Conservation (phyloP, 2,329 filamentous ascomycete genomes). For the Phialemoniopsis sp. region DNA sequence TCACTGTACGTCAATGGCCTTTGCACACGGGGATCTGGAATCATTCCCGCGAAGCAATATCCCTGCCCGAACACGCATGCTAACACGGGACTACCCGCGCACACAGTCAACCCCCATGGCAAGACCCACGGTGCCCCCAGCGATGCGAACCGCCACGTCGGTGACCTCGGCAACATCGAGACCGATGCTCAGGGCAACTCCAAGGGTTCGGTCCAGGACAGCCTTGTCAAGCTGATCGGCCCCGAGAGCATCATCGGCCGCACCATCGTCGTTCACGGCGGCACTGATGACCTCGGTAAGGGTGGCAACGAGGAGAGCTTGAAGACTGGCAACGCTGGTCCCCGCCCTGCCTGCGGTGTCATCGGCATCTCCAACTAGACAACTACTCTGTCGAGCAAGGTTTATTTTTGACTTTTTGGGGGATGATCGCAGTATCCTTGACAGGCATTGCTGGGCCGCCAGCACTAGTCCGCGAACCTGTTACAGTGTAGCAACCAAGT, state of each 20-base stretch:
- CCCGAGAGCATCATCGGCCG: conserved; percentile 93
- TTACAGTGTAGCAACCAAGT: no score
- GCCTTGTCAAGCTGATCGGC: conserved; percentile 90
- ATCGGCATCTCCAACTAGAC: conserved; percentile 79
- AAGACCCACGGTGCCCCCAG: conserved; percentile 87
- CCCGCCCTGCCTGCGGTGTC: conserved; percentile 92
- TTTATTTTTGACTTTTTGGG: no score
- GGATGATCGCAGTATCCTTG: no score
- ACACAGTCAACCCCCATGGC: conserved; percentile 84
- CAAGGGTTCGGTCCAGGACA: conserved; percentile 76
- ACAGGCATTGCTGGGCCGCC: no score
- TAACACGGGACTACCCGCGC: conserved; percentile 5
- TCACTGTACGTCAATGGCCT: conserved; percentile 81
- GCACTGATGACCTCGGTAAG: conserved; percentile 95
- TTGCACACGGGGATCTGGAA: no score
- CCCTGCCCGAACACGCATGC: no score
- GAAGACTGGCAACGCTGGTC: conserved; percentile 96
- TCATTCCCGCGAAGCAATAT: no score
- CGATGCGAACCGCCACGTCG: conserved; percentile 86
- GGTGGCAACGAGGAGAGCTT: conserved; percentile 90
- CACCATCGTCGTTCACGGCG: conserved; percentile 89
- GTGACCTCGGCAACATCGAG: conserved; percentile 95
- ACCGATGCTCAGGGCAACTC: conserved; percentile 91
- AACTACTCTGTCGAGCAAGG: no score
- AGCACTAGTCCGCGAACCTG: no score